Conservation (phyloP, 2,329 filamentous ascomycete genomes). For the Fusarium caatingaense region DNA sequence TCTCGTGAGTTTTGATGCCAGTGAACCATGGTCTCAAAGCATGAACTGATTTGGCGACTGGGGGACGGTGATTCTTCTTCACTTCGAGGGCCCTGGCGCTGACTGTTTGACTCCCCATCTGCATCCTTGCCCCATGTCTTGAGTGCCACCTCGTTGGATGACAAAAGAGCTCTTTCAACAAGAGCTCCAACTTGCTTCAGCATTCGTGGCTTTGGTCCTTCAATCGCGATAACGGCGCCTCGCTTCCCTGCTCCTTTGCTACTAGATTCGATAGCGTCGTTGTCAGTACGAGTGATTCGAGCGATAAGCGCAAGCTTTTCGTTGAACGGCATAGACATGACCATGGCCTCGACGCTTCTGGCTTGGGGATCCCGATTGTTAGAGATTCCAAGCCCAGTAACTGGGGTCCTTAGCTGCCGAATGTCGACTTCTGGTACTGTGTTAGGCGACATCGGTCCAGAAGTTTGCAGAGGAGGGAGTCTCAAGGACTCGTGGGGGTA, state of each 20-base stretch:
- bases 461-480: constrained; percentile 65
- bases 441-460: constrained; percentile 49
- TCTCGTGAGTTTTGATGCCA: constrained; percentile 83
- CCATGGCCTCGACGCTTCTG: constrained; percentile 71
- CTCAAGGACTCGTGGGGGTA: constrained; percentile 65
- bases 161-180: constrained; percentile 71
- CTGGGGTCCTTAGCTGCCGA: constrained; percentile 44
- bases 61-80: constrained; percentile 29
- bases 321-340: constrained; percentile 79
- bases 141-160: constrained; percentile 56
- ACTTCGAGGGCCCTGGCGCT: constrained; percentile 17
- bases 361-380: constrained; percentile 50
- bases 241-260: constrained; percentile 59
- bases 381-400: constrained; percentile 44
- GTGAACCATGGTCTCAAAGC: constrained; percentile 73
- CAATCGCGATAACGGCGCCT: constrained; percentile 85
- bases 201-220: constrained; percentile 72
- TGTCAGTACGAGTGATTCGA: constrained; percentile 75
- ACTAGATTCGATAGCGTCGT: constrained; percentile 56
- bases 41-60: constrained; percentile 64
- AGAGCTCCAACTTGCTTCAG: constrained; percentile 69
- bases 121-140: constrained; percentile 58
- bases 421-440: constrained; percentile 43
- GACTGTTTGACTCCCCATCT: constrained; percentile 22
- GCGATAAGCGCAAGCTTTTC: constrained; percentile 82